Evolutionary conservation across 2,329 filamentous ascomycete genomes (phyloP).

Genomic region (Epichloe sp.): DNA sequence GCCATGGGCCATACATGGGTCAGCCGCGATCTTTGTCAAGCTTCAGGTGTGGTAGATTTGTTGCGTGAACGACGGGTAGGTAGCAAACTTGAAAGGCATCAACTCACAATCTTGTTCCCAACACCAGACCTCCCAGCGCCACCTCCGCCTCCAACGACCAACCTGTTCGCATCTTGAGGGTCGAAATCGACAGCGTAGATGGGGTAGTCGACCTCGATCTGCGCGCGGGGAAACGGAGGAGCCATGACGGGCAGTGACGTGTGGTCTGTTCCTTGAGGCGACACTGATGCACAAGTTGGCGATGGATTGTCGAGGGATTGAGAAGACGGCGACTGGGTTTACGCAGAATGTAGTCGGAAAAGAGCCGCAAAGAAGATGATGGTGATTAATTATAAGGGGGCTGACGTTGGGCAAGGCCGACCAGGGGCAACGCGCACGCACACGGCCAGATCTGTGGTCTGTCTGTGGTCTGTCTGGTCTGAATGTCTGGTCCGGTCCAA

Average conservation of each 20-base stretch:
- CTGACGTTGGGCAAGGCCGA: too few relatives aligned
- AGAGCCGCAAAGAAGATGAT: background rate
- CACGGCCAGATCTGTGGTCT: too few relatives aligned
- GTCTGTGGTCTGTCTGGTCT: too few relatives aligned
- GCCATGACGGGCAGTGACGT: constrained; percentile 17
- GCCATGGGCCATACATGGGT: background rate
- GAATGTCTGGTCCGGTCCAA: too few relatives aligned
- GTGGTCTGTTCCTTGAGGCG: background rate
- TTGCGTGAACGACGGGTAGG: background rate
- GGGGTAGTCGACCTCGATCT: constrained; percentile 63
- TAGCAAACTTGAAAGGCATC: background rate
- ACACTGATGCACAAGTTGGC: background rate
- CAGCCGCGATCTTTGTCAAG: background rate
- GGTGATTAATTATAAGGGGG: too few relatives aligned
- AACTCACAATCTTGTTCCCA: constrained; percentile 69
- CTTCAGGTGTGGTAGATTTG: background rate
- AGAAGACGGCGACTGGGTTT: background rate
- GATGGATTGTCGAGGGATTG: background rate
- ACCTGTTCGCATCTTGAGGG: constrained; percentile 58
- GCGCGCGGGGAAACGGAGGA: constrained; percentile 35
- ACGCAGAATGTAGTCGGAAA: background rate
- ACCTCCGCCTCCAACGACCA: constrained; percentile 79
- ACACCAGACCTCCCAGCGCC: constrained; percentile 72
- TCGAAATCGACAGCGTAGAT: constrained; percentile 84
- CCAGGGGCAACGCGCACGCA: too few relatives aligned